phyloP scores from a whole-genome alignment of 1,284 basidiomycete genomes.

The Athelia sp. region DNA sequence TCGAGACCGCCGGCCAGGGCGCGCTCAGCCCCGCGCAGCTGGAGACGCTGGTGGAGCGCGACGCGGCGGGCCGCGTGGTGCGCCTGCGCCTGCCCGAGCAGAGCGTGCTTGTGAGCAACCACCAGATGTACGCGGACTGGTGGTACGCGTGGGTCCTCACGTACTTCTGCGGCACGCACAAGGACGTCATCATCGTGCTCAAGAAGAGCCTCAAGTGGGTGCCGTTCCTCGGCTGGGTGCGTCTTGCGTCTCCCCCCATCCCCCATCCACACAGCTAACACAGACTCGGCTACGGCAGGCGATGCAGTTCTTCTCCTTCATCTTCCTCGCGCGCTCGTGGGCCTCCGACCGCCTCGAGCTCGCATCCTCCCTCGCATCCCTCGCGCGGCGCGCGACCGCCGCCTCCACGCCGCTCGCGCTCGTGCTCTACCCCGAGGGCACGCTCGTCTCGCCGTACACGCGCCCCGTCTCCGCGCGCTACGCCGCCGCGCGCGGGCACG shows the following conservation, averaged over 20 bases:
- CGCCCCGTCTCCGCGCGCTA: constrained; percentile 36
- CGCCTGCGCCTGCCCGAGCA: constrained; percentile 71
- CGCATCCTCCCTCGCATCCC: constrained; percentile 47
- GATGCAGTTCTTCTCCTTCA: constrained; percentile 92
- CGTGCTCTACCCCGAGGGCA: constrained; percentile 91
- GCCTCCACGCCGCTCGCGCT: constrained; percentile 73
- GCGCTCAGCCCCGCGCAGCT: constrained; percentile 56
- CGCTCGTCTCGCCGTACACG: constrained; percentile 80
- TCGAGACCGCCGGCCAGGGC: constrained; percentile 63
- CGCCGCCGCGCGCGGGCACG: constrained; percentile 40
- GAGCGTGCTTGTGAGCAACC: constrained; percentile 77
- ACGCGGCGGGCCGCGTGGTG: constrained; percentile 51
- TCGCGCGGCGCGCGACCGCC: constrained; percentile 56
- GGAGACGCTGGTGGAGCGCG: constrained; percentile 47
- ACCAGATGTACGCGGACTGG: constrained; percentile 88
- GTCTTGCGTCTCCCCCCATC: constrained; percentile 21
- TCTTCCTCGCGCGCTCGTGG: constrained; percentile 86
- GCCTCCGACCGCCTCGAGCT: constrained; percentile 72
- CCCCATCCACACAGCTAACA: not conserved
- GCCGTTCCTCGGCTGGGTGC: constrained; percentile 84
- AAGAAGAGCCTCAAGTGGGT: constrained; percentile 88
- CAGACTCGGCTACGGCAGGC: constrained; percentile 47
- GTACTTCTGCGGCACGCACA: constrained; percentile 71
- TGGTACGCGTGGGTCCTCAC: constrained; percentile 89
- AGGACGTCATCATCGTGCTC: constrained; percentile 81